A percentile compares a stretch with the other conserved stretches of the same genome.
These are phyloP conservation scores for Bipolaris oryzae DNA, from an alignment of 2,329 filamentous ascomycete species.

Conservation along the genomic window DNA sequence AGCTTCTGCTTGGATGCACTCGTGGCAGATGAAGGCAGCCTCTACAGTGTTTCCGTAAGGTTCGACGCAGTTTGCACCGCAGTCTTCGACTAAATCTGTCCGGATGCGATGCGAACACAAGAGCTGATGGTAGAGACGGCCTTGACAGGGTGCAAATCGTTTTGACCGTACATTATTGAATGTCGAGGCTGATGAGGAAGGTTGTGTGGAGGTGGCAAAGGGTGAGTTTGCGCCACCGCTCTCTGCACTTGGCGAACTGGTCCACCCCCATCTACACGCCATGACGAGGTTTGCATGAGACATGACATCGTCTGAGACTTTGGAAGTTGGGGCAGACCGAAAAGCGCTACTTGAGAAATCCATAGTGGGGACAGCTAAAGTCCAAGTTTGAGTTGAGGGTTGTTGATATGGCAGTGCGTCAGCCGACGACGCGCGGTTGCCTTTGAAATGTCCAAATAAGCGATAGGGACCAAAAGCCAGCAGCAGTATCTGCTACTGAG, in stretches of 20 bases:
- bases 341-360: conserved; percentile 42
- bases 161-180: conserved; percentile 34
- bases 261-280: conserved; percentile 45
- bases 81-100: conserved; percentile 46
- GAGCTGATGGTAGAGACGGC: conserved; percentile 46
- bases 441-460: conserved; percentile 12
- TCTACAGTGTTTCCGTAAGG: conserved; percentile 25
- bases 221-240: conserved; percentile 16
- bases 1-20: conserved; percentile 39
- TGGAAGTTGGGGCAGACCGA: conserved; percentile 17
- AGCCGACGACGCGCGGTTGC: conserved; percentile 36
- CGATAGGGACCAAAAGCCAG: background rate
- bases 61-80: conserved; percentile 44
- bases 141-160: conserved; percentile 43
- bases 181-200: conserved; percentile 12
- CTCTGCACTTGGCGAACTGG: conserved; percentile 28
- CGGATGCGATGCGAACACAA: conserved; percentile 45
- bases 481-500: conserved; percentile 6
- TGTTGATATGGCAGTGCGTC: conserved; percentile 21
- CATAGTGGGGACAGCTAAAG: conserved; percentile 23
- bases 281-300: conserved; percentile 42
- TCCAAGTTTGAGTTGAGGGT: conserved; percentile 3
- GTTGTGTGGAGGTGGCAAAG: conserved; percentile 12
- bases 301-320: conserved; percentile 42
- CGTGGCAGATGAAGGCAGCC: conserved; percentile 40